A percentile compares a stretch with the other conserved stretches of the same genome.
Conservation (phyloP, 2,329 filamentous ascomycete genomes). For the Aspergillus puulaauensis region DNA sequence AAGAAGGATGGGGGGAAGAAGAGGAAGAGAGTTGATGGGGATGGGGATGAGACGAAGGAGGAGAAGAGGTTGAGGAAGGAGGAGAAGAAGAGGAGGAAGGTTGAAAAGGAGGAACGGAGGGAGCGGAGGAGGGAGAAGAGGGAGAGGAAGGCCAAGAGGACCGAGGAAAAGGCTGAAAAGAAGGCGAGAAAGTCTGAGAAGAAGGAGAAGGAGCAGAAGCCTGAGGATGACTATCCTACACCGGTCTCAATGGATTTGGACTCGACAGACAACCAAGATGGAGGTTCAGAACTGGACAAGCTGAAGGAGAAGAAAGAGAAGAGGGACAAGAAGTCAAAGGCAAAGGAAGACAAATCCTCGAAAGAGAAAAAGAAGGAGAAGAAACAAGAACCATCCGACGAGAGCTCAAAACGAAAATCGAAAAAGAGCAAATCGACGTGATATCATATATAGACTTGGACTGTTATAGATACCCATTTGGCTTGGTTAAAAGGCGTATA, state of each 20-base stretch:
- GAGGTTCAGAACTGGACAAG: constrained; percentile 20
- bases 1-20: constrained; percentile 23
- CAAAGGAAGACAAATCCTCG: constrained; percentile 17
- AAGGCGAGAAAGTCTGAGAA: constrained; percentile 21
- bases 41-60: constrained; percentile 35
- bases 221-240: constrained; percentile 33
- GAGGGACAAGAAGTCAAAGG: constrained; percentile 22
- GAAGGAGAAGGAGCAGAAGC: constrained; percentile 17
- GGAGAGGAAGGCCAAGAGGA: constrained; percentile 17
- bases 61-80: constrained; percentile 36
- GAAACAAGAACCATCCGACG: constrained; percentile 27
- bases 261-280: constrained; percentile 20
- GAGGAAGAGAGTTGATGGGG: constrained; percentile 11
- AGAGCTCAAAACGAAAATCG: constrained; percentile 47
- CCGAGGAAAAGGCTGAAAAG: constrained; percentile 25
- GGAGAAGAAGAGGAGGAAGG: constrained; percentile 28
- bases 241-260: constrained; percentile 28
- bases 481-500: constrained; percentile 12
- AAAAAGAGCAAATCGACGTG: constrained; percentile 44
- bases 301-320: constrained; percentile 23
- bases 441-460: constrained; percentile 14
- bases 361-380: constrained; percentile 31
- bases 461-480: constrained; percentile 35
- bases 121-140: constrained; percentile 16
- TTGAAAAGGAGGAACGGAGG: constrained; percentile 31